Evolutionary conservation across 371 early-diverging fungal species (phyloP), one percentile per base, ranked within the genome.

Genomic region (Rhizopus delemar): DNA sequence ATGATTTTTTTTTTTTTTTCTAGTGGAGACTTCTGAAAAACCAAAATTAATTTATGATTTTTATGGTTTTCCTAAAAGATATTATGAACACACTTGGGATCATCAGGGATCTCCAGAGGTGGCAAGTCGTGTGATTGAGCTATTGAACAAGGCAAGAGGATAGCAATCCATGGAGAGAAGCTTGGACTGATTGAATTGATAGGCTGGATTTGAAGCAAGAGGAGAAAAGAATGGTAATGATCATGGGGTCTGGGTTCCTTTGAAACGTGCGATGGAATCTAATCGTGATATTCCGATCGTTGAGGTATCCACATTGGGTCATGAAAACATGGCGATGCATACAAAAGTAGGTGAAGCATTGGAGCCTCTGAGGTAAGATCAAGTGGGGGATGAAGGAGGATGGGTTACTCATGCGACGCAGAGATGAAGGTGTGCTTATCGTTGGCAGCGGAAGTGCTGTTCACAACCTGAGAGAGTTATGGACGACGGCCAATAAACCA

Each of bases 41-140:
- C 85, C 85, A 1, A 65, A 71, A 31, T 66, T 85, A 15, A 83
- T 85, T n/a, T 87, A 87, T 54, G 89, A 88, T 49, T 88, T 88
- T 62, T 82, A 83, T 57, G 69, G 68, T 13, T 85, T 86, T 39
- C 86, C 89, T 0, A 62, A 74, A 16, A 71, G 56, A n/a, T 77
- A 79, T 60, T 86, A 85, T 64, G 69, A 77, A 52, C 62, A 79
- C 36, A 71, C 72, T 29, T 88, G 85, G 70, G 81, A 84, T 38
- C 85, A 86, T 12, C 60, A 62, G 35, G 85, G 81, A 1, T 77
- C 75, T 11, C 86, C 87, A 16, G 36, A 62, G 8, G 51, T 88
- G 5, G 80, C 87, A 3, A 65, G 62, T 15, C 63, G 70, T 5
- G 83, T 88, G 3, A 69, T 83, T 43, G 72, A 79, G n/a, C 53